Conservation (phyloP, 1,284 basidiomycete genomes). For the Cutaneotrichosporon curvatum region DNA sequence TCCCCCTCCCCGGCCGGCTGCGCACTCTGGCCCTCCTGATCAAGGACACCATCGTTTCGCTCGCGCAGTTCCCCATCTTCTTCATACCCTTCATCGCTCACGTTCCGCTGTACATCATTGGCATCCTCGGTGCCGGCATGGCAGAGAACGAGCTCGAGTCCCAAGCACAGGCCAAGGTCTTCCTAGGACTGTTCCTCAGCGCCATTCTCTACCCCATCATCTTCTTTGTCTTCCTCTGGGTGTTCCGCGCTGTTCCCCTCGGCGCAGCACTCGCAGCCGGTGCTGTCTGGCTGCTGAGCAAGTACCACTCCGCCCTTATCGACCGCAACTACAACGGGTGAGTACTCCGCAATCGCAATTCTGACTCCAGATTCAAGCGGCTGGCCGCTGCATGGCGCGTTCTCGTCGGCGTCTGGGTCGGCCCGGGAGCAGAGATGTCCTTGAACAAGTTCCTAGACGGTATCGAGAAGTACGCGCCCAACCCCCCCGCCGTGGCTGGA, state of each 20-base stretch:
- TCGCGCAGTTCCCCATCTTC: conserved; percentile 77
- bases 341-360: conserved; percentile 29
- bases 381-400: conserved; percentile 82
- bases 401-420: conserved; percentile 81
- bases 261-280: conserved; percentile 51
- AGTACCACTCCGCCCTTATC: conserved; percentile 57
- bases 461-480: conserved; percentile 30
- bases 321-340: conserved; percentile 72
- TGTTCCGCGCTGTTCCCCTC: conserved; percentile 61
- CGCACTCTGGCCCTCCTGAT: conserved; percentile 69
- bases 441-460: conserved; percentile 58
- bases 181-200: conserved; percentile 68
- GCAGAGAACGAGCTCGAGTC: conserved; percentile 76
- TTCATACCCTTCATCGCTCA: conserved; percentile 73
- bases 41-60: conserved; percentile 62
- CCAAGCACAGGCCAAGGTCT: conserved; percentile 85
- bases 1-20: conserved; percentile 70
- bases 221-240: conserved; percentile 74
- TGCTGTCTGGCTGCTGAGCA: conserved; percentile 62
- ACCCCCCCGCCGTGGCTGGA: conserved; percentile 35
- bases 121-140: conserved; percentile 62
- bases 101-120: conserved; percentile 73
- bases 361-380: conserved; percentile 53
- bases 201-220: conserved; percentile 69
- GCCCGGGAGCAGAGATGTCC: conserved; percentile 69